Conservation (phyloP, 306 rosid genomes). For the Begonia loranthoides region DNA sequence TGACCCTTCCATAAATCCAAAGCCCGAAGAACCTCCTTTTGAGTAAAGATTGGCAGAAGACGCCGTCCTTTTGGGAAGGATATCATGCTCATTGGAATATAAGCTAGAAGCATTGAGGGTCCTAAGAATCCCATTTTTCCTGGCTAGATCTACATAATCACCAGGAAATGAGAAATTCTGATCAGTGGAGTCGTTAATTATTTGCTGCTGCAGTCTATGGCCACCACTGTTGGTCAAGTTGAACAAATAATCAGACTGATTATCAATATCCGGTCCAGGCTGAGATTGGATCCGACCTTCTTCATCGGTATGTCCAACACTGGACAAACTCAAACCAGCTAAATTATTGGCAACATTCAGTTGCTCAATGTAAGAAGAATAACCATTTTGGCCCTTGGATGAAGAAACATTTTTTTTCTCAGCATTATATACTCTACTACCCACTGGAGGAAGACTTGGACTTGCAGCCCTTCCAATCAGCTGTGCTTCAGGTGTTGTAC, state of each 20-base stretch:
- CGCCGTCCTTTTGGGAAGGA: constrained; percentile 54
- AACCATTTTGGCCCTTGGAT: constrained; percentile 33
- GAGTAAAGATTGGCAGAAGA: constrained; percentile 59
- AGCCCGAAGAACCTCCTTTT: constrained; percentile 39
- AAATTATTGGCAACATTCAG: constrained; percentile 40
- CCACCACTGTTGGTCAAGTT: constrained; percentile 24
- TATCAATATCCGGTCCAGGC: constrained; percentile 39
- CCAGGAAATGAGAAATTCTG: constrained; percentile 9
- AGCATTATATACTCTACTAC: constrained; percentile 31
- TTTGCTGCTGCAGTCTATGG: constrained; percentile 22
- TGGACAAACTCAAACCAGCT: constrained; percentile 52
- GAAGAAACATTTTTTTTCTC: constrained; percentile 39
- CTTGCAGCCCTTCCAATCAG: constrained; percentile 50
- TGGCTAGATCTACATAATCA: constrained; percentile 27
- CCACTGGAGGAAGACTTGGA: constrained; percentile 49
- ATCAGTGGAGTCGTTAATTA: constrained; percentile 14
- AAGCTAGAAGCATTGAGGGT: constrained; percentile 26
- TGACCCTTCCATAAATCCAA: constrained; percentile 24
- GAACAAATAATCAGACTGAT: constrained; percentile 33
- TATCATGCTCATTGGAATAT: constrained; percentile 31
- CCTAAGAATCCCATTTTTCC: constrained; percentile 35
- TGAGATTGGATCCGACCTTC: constrained; percentile 41
- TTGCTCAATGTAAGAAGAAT: constrained; percentile 41
- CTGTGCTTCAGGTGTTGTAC: constrained; percentile 65
- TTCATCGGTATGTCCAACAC: constrained; percentile 43